A percentile compares a stretch with the other conserved stretches of the same genome.
Conservation (phyloP, 2,329 filamentous ascomycete species). For the Cordyceps cicadae region DNA sequence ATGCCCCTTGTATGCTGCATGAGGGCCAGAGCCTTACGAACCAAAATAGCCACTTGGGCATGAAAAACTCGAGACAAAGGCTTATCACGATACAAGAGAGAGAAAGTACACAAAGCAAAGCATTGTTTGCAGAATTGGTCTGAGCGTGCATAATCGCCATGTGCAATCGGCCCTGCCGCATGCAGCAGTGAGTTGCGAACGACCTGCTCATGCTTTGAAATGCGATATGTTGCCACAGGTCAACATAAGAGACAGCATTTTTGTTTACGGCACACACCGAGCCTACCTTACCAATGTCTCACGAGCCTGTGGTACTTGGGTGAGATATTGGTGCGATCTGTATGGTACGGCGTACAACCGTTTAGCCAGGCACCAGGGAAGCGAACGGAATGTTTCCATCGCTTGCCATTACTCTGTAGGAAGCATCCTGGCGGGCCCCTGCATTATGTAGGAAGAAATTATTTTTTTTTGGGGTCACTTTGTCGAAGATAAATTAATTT, state of each 20-base stretch:
- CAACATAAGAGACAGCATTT: not conserved
- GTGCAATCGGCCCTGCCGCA: not conserved
- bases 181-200: not conserved
- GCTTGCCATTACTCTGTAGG: not conserved
- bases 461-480: not conserved
- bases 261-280: not conserved
- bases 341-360: not conserved
- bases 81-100: not conserved
- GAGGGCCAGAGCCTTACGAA: not conserved
- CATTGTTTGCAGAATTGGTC: not conserved
- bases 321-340: not conserved
- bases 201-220: not conserved
- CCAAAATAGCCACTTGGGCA: not conserved
- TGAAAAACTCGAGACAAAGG: not conserved
- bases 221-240: not conserved
- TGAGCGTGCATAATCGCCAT: not conserved
- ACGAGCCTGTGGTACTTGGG: not conserved
- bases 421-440: not conserved
- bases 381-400: constrained; percentile 5
- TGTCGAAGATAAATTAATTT: not conserved
- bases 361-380: not conserved
- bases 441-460: not conserved
- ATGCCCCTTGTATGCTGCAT: not conserved
- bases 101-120: not conserved
- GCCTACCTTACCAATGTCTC: not conserved